Conservation (phyloP, 148 eudicot species). For the Rheum nobile region DNA sequence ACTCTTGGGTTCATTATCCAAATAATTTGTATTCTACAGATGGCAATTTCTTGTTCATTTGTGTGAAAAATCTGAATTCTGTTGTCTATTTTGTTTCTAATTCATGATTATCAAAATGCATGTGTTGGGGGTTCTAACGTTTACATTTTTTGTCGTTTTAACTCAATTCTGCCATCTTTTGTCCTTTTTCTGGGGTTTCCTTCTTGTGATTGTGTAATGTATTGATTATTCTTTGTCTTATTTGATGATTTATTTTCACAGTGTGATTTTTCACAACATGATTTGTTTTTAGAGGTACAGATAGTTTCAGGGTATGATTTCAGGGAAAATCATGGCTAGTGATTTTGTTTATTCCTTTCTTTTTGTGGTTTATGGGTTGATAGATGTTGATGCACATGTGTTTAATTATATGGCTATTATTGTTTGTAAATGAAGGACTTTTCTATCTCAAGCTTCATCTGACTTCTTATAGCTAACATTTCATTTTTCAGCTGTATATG, state of each 20-base stretch:
- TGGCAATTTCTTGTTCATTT: conserved; percentile 7
- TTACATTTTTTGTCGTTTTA: conserved; percentile 26
- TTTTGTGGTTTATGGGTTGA: neutral
- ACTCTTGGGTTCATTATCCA: neutral
- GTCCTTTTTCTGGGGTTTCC: conserved; percentile 1
- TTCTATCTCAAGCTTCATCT: neutral
- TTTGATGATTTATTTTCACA: neutral
- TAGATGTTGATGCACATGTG: conserved; percentile 2
- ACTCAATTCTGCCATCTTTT: conserved; percentile 8
- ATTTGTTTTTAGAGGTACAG: conserved; percentile 5
- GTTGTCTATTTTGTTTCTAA: conserved; percentile 3
- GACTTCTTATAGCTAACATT: neutral
- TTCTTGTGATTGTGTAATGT: conserved; percentile 17
- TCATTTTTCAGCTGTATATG: neutral
- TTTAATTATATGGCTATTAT: conserved; percentile 3
- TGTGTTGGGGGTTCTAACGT: conserved; percentile 19
- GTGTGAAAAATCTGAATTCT: neutral
- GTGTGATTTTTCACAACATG: neutral
- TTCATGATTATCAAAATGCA: conserved; percentile 5
- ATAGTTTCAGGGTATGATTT: conserved; percentile 1
- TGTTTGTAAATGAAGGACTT: neutral
- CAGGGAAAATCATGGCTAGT: neutral
- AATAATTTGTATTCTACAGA: neutral
- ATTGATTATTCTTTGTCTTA: conserved; percentile 11
- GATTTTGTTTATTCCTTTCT: neutral